A percentile compares a stretch with the other conserved stretches of the same genome.
Conservation (phyloP, 495 filamentous ascomycete species). For the Umbilicaria muhlenbergii region DNA sequence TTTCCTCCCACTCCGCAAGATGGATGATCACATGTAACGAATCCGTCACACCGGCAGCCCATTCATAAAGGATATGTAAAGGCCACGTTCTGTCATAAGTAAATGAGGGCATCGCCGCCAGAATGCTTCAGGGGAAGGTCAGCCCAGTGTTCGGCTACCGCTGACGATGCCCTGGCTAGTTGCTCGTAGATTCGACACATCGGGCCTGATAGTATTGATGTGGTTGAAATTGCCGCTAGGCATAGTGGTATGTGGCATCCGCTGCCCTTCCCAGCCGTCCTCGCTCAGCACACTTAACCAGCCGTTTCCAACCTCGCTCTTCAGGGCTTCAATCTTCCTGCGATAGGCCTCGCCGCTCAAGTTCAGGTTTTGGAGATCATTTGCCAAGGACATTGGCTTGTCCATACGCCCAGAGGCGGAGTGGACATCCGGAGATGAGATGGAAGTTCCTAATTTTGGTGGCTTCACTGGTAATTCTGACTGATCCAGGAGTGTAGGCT, state of each 20-base stretch:
- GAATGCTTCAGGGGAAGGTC: conserved; percentile 1
- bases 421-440: not conserved
- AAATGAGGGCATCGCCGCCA: not conserved
- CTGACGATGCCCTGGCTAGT: conserved; percentile 36
- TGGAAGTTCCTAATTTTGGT: not conserved
- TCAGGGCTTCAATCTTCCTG: conserved; percentile 70
- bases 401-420: conserved; percentile 7
- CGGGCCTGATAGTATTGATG: conserved; percentile 7
- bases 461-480: not conserved
- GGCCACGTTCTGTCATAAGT: too few relatives aligned
- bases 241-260: conserved; percentile 3
- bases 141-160: conserved; percentile 33
- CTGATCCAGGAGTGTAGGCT: not conserved
- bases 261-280: conserved; percentile 39
- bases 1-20: too few relatives aligned
- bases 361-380: conserved; percentile 42
- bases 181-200: conserved; percentile 18
- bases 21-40: too few relatives aligned
- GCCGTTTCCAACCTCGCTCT: conserved; percentile 64
- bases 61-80: too few relatives aligned
- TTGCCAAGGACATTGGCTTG: conserved; percentile 22
- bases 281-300: conserved; percentile 81
- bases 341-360: conserved; percentile 64
- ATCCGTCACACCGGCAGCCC: too few relatives aligned
- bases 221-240: conserved; percentile 9